Percentiles rank a stretch among this genome's conserved stretches.
Conservation (phyloP, 331 rosid genomes). For the Telfairia occidentalis region DNA sequence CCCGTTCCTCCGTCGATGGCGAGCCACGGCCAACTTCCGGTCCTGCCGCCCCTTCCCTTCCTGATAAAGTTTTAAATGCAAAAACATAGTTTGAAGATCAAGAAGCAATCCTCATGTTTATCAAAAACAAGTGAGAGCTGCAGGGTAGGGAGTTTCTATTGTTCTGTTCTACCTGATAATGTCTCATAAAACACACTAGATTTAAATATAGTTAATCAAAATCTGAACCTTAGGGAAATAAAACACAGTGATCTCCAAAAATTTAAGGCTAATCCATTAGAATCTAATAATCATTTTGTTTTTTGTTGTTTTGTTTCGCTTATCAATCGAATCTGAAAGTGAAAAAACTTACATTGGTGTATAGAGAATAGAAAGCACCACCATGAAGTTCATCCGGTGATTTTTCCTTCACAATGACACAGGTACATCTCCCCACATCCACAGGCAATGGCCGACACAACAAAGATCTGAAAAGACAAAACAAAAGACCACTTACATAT, state of each 20-base stretch:
- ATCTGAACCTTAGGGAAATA: neutral
- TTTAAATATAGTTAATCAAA: neutral
- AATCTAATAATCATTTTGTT: too few relatives aligned
- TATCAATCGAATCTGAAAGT: neutral
- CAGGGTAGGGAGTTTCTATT: neutral
- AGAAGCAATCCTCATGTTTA: neutral
- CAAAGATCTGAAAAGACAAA: conserved; percentile 38
- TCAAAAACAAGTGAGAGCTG: neutral
- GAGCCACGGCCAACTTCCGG: conserved; percentile 73
- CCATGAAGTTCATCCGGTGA: conserved; percentile 32
- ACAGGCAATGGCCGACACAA: conserved; percentile 73
- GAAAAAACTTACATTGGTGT: conserved; percentile 46
- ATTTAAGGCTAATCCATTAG: neutral
- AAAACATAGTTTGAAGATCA: neutral
- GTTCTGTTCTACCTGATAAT: neutral
- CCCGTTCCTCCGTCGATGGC: conserved; percentile 50
- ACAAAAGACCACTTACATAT: neutral
- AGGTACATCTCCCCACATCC: conserved; percentile 83
- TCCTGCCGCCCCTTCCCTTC: conserved; percentile 90
- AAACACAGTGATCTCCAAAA: neutral
- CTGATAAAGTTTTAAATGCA: conserved; percentile 18
- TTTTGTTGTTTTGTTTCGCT: too few relatives aligned
- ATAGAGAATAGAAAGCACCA: conserved; percentile 62
- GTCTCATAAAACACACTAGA: neutral
- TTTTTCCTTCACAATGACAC: conserved; percentile 71